Evolutionary conservation across 192 early-diverging fungal species (phyloP), one percentile per base, ranked within the genome.

Genomic region (Linnemannia schmuckeri): DNA sequence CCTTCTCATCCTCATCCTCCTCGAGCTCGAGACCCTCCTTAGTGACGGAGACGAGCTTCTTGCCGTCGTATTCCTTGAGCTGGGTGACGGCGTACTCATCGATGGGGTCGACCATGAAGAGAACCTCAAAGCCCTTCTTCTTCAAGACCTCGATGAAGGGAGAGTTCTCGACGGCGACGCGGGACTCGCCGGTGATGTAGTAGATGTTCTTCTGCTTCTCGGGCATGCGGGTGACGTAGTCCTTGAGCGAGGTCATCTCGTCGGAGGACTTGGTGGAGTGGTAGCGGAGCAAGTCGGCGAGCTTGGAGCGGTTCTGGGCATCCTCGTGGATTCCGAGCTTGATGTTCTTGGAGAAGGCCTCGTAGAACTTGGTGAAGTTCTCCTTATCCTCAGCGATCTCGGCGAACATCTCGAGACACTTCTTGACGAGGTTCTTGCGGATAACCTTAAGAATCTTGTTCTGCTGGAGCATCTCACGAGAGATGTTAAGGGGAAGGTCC

Each of bases 141-240:
- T 97, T 99, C 90, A 99, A 93, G 72, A 95, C 97, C 92, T 99
- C 99, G 49, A 99, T 91, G 96, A 99, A 99, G 66, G 99, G 98
- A 85, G 97, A 96, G 91, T 96, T 97, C 92, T 99, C 98, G 81
- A 99, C 97, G 46, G 95, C 95, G 85, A 95, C 94, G 82, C 94
- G 94, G 87, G 95, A 97, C 93, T 98, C 97, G 77, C 97, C 98
- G 75, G 98, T 99, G 94, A 99, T 98, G 93, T 97, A 97, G 94
- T 99, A 99, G 92, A 99, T 99, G 94, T 97, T 96, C 96, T 99
- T 98, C 92, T 99, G 99, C 96, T 98, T 98, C 93, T 98, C 98
- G 91, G 97, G 96, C 99, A 99, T 99, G 90, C 99, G 99, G 80
- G 97, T 98, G 83, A 99, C 94, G 89, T 99, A 99, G 94, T 99